Evolutionary conservation across 164 flowering plant genomes (phyloP).

Genomic region (Nelumbo lutea): DNA sequence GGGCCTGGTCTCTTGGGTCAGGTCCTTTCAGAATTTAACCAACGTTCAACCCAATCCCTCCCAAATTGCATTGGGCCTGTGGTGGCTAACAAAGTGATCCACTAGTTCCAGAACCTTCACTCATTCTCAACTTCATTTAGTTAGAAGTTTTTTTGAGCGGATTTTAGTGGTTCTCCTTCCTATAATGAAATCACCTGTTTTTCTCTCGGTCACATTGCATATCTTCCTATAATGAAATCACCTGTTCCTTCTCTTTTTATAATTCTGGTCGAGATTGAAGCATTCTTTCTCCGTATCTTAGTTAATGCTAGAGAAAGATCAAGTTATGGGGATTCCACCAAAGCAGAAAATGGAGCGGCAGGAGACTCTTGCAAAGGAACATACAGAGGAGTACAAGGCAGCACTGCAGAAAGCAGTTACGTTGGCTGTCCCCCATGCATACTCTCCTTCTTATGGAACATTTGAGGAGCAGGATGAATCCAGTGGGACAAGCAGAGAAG

Average conservation of each 20-base stretch:
- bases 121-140: too few relatives aligned
- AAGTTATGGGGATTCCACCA: constrained; percentile 61
- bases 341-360: constrained; percentile 79
- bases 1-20: too few relatives aligned
- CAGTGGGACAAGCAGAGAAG: constrained; percentile 18
- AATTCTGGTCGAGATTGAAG: neutral
- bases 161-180: too few relatives aligned
- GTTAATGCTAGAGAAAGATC: constrained; percentile 67
- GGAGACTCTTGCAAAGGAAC: constrained; percentile 56
- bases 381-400: constrained; percentile 61
- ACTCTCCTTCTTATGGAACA: constrained; percentile 78
- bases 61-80: too few relatives aligned
- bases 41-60: too few relatives aligned
- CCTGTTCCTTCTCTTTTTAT: neutral
- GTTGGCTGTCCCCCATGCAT: constrained; percentile 61
- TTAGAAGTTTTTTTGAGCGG: too few relatives aligned
- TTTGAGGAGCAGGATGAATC: constrained; percentile 37
- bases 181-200: too few relatives aligned
- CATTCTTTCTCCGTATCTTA: constrained; percentile 20
- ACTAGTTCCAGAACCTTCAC: too few relatives aligned
- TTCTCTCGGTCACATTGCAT: too few relatives aligned
- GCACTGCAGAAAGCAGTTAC: constrained; percentile 79
- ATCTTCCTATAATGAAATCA: too few relatives aligned
- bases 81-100: too few relatives aligned
- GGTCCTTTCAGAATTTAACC: too few relatives aligned